Base-by-base conservation (phyloP, 306 rosid species). In the Fagus sylvatica region DNA sequence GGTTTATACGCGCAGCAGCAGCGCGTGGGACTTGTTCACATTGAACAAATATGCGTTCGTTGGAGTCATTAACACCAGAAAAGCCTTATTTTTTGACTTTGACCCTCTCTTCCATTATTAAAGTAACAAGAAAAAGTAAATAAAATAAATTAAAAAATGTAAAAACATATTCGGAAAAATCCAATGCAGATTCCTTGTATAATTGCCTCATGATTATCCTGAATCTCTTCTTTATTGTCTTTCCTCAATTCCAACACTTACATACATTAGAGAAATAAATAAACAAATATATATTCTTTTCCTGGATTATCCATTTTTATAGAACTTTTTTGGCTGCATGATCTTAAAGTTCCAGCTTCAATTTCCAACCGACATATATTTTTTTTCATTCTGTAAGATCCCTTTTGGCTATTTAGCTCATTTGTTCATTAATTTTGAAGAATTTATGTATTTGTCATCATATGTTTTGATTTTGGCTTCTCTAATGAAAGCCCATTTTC, bases 141-240 rank as follows among this genome's bases (percentile, higher is more conserved):
- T 55, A 30, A 36, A 62, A 75, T 64, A 13, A 72, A 16, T 16
- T 19, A 13, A 4, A 51, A 36, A 57, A 56, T 39, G 7, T 17
- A 36, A 39, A 42, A 54, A 69, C 5, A 11, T 61, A 46, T 76
- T 78, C 42, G 60, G 59, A 74, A 49, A 69, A 53, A 62, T 22
- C 82, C 4, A 57, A 11, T 51, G 54, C 74, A 48, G 76, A 65
- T 76, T 79, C 36, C 56, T 43, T 32, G 11, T 28, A 33, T 76
- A 75, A 51, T 34, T 73, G 57, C 72, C 56, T 72, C 79, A 81
- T 54, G 33, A 17, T 79, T 79, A 55, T 12, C 74, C 70, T 68
- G 61, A 79, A 60, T 60, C 61, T 78, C 22, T 30, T 46, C 43
- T 67, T 74, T 72, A 22, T 74, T 84, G 46, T 56, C 57, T 66